A percentile compares a stretch with the other conserved stretches of the same genome.
phyloP scores from a whole-genome alignment of 73 alveolate species.

The Tetrahymena elliotti region DNA sequence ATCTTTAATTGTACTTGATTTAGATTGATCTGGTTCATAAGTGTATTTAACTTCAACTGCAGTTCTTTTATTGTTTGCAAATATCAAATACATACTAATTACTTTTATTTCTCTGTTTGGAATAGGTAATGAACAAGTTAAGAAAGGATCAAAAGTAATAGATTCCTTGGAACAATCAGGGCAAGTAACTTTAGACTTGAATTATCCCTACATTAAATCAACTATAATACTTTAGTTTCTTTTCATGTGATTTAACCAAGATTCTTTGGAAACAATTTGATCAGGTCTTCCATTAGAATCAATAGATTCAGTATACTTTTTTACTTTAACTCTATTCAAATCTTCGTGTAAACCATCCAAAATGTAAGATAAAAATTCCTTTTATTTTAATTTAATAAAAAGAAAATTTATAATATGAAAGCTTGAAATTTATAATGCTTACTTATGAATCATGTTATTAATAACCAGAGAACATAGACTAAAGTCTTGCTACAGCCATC shows the following conservation, averaged over 20 bases:
- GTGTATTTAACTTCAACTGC: constrained; percentile 6
- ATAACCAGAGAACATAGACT: constrained; percentile 39
- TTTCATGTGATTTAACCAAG: constrained; percentile 77
- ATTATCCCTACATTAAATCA: constrained; percentile 92
- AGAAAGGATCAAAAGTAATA: constrained; percentile 92
- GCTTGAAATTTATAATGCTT: not conserved
- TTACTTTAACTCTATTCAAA: constrained; percentile 72
- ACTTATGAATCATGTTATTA: constrained; percentile 29
- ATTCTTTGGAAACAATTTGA: constrained; percentile 68
- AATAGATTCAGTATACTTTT: constrained; percentile 75
- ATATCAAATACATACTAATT: constrained; percentile 24
- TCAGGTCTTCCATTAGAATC: constrained; percentile 71
- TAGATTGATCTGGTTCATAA: constrained; percentile 1
- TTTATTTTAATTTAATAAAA: not conserved
- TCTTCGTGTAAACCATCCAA: constrained; percentile 95
- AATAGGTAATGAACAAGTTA: constrained; percentile 82
- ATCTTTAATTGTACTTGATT: not conserved
- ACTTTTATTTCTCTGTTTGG: constrained; percentile 53
- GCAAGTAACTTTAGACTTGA: constrained; percentile 83
- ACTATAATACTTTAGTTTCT: constrained; percentile 89
- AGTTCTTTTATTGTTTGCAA: not conserved
- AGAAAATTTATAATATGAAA: too few relatives aligned
- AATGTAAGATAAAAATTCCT: constrained; percentile 80
- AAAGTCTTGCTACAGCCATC: constrained; percentile 26
- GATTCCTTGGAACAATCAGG: constrained; percentile 76